phyloP scores from a whole-genome alignment of 441 rosid genomes.

The Croton setiger region DNA sequence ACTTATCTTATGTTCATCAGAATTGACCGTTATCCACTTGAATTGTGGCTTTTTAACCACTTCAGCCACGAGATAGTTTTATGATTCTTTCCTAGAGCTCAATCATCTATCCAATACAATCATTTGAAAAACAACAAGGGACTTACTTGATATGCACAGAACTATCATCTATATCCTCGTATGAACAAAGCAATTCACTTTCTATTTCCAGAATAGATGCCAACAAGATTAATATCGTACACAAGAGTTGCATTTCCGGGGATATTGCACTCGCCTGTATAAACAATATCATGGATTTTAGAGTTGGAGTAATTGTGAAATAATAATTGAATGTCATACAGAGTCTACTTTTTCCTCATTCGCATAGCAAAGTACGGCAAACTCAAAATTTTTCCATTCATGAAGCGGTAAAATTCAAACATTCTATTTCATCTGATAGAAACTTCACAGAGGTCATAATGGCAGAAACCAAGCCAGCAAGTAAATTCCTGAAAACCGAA shows the following conservation, averaged over 20 bases:
- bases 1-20: no score
- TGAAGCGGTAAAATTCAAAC: background rate
- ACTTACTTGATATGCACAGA: slow-evolving; percentile 27
- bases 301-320: background rate
- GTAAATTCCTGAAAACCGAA: background rate
- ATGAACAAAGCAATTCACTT: slow-evolving; percentile 35
- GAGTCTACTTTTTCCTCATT: background rate
- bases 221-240: slow-evolving; percentile 76
- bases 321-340: background rate
- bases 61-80: background rate
- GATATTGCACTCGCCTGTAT: slow-evolving; percentile 83
- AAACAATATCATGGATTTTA: slow-evolving; percentile 22
- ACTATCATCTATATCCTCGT: slow-evolving; percentile 2
- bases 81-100: slow-evolving; percentile 1
- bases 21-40: background rate
- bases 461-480: background rate
- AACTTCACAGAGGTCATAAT: background rate
- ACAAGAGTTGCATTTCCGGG: slow-evolving; percentile 90
- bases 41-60: background rate
- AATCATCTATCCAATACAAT: slow-evolving; percentile 4
- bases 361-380: background rate
- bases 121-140: slow-evolving; percentile 10
- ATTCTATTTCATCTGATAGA: background rate
- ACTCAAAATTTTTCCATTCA: background rate
- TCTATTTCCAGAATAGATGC: slow-evolving; percentile 68